Conservation (phyloP, 2,329 filamentous ascomycete species). For the Ascochyta fabae region DNA sequence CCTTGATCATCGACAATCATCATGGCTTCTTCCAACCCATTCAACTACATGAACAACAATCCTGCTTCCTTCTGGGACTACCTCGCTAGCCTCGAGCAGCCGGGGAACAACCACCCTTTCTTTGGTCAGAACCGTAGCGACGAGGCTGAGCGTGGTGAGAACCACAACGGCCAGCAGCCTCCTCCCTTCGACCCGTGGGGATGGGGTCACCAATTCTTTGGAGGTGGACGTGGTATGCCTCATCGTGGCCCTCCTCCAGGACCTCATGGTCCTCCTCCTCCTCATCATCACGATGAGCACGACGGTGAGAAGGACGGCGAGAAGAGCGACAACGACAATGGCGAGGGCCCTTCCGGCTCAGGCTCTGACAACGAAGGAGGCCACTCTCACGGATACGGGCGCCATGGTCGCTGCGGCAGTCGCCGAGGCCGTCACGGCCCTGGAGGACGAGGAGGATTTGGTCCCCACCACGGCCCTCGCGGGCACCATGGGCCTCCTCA, state of each 20-base stretch:
- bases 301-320: slow-evolving; percentile 23
- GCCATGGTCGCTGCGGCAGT: slow-evolving; percentile 30
- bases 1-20: slow-evolving; percentile 15
- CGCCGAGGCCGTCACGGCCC: slow-evolving; percentile 32
- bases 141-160: slow-evolving; percentile 31
- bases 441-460: slow-evolving; percentile 30
- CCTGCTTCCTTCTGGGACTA: slow-evolving; percentile 64
- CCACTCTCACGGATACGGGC: slow-evolving; percentile 20
- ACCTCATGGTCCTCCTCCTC: slow-evolving; percentile 23
- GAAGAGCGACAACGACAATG: slow-evolving; percentile 32
- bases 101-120: slow-evolving; percentile 54
- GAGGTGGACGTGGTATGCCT: slow-evolving; percentile 33
- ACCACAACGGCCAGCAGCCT: slow-evolving; percentile 25
- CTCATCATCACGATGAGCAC: slow-evolving; percentile 16
- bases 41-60: slow-evolving; percentile 58
- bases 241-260: slow-evolving; percentile 39
- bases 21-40: slow-evolving; percentile 60
- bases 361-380: slow-evolving; percentile 38
- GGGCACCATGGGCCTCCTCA: slow-evolving; percentile 9
- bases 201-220: slow-evolving; percentile 43
- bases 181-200: slow-evolving; percentile 41
- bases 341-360: slow-evolving; percentile 39
- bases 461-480: slow-evolving; percentile 20
- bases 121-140: slow-evolving; percentile 48
- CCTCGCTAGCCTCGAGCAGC: slow-evolving; percentile 57